Base-by-base conservation (phyloP, 208 protist genomes). In the Leishmania arabica region DNA sequence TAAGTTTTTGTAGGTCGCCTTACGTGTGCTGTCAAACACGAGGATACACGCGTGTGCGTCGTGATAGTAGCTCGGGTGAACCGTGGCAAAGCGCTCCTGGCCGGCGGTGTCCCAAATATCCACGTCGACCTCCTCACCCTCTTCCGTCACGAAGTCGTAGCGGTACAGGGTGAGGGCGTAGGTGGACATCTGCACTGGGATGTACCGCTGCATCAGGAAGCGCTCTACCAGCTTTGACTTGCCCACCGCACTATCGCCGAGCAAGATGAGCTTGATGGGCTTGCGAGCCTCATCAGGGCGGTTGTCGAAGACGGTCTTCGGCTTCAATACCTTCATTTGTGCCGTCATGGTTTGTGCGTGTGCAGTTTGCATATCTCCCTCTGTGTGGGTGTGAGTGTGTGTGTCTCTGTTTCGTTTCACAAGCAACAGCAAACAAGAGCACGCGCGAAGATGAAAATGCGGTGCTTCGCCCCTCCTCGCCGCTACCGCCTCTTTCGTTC, bases 61-160 rank as follows among this genome's bases (percentile, higher is more conserved):
- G 89, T 98, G 92, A 86, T 99, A 99, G 86, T 99, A 99, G n/a
- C 95, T 95, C 1, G 95, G 96, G 84, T 99, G 98, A 89, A 99
- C 96, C 42, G 90, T 96, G 70, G 95, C 88, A 71, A 98, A 98
- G 51, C 97, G 91, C 83, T 99, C 96, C 85, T 98, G 96, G 2
- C 96, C 96, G 15, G 97, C 97, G 11, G 96, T 99, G 84, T 98
- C 96, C 96, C 95, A 98, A 62, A 98, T 92, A 68, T 98, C 94
- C 80, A 98, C 84, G 79, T 98, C 89, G 34, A 96, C 86, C 40
- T 81, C 88, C 83, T 97, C 89, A 27, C 88, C 93, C 31, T 92
- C 87, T 62, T 92, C 87, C 42, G 84, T 87, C 56, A 90, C 77
- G 84, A 95, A 96, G 86, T 98, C 93, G 91, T 99, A 98, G 58